These are phyloP conservation scores for Crataegus laevigata DNA, from an alignment of 306 rosid genomes.

Conservation along the genomic window DNA sequence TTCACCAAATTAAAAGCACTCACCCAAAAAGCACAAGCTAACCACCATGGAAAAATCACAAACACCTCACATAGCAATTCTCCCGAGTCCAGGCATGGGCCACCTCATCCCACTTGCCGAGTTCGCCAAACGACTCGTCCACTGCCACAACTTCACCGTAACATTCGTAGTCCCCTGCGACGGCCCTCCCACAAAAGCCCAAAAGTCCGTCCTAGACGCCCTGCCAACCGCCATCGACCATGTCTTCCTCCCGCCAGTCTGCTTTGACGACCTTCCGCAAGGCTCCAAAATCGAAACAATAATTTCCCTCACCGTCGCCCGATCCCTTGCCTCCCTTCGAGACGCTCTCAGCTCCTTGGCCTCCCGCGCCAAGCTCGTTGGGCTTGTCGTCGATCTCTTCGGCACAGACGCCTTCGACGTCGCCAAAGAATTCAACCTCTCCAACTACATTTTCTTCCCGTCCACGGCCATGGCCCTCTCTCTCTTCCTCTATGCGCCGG, in stretches of 20 bases:
- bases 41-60: conserved; percentile 25
- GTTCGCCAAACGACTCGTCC: conserved; percentile 50
- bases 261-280: conserved; percentile 27
- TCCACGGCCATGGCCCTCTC: conserved; percentile 42
- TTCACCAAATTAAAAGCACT: neutral
- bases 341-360: neutral
- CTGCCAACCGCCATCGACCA: conserved; percentile 26
- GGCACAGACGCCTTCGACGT: conserved; percentile 51
- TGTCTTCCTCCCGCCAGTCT: conserved; percentile 31
- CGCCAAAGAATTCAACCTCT: conserved; percentile 31
- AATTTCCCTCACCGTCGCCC: conserved; percentile 34
- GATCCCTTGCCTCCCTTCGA: conserved; percentile 22
- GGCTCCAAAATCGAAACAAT: conserved; percentile 27
- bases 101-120: conserved; percentile 74
- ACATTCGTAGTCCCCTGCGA: conserved; percentile 52
- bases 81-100: conserved; percentile 79
- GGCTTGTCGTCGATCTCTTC: conserved; percentile 47
- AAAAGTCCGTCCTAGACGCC: conserved; percentile 33
- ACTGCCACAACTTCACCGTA: conserved; percentile 22
- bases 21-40: neutral
- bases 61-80: conserved; percentile 32
- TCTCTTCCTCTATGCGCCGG: conserved; percentile 32
- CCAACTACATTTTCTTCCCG: conserved; percentile 39
- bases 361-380: conserved; percentile 12
- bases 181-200: conserved; percentile 47